Base-by-base conservation (phyloP, 169 alveolate species). In the Plasmodium malariae region DNA sequence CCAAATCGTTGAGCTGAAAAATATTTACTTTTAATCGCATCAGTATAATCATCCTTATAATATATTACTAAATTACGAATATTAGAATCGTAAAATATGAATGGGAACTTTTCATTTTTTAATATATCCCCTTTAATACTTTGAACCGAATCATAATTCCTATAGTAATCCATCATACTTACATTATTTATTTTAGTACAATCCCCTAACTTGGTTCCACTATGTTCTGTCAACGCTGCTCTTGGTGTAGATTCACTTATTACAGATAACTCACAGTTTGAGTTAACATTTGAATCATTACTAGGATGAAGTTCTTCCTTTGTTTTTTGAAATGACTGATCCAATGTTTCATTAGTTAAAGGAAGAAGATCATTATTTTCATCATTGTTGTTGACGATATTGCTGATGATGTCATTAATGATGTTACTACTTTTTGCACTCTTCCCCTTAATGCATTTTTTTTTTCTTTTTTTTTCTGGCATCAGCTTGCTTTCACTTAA, bases 1-100 rank as follows among this genome's bases (percentile, higher is more conserved):
- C 88, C 88, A 74, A 74, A 74, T 74, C 88, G 24, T 74, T 74
- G 88, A 30, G 88, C 88, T 30, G 88, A 74, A 32, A 74, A 74
- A 60, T 74, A 60, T 74, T 74, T 74, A 34, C 68, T 40, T 60
- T 74, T 74, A 12, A 74, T 60, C 43, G 36, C 74, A 19, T 37
- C 40, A 21, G 34, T 74, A 49, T 65, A 57, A 60, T 60, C 37
- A 37, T 74, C 88, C 32, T 74, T 74, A 54, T 74, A 74, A 65
- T 74, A 74, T 59, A 74, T 60, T 4, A 74, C 88, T 51, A 74
- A 74, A 74, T 74, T 74, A 6, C 88, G 55, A 60, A 74, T 59
- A 45, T 24, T 40, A 3, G 49, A 40, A 74, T 74, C 88, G 65
- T 74, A 74, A 59, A 74, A 74, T 62, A 74, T 74, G 24, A 74